Evolutionary conservation across 768 basidiomycete species (phyloP).

Genomic region (Scleroderma bovista): DNA sequence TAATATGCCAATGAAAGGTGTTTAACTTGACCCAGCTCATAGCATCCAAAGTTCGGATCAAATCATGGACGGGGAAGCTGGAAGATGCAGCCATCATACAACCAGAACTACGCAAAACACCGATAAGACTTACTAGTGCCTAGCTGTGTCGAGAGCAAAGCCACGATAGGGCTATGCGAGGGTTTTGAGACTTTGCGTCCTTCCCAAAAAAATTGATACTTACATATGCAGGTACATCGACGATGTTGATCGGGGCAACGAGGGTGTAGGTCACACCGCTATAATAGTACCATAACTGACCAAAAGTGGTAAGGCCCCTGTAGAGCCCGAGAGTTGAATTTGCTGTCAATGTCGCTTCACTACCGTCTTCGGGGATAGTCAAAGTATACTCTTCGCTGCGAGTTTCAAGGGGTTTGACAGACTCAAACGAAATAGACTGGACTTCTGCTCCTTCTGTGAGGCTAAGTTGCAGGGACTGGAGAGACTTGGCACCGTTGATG

Average conservation of each 20-base stretch:
- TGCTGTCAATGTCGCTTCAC: conserved; percentile 34
- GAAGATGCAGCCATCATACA: not conserved
- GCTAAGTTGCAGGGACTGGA: conserved; percentile 24
- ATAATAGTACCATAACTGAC: conserved; percentile 45
- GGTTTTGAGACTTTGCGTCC: not conserved
- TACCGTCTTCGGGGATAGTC: conserved; percentile 32
- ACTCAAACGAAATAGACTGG: conserved; percentile 31
- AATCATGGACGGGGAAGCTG: conserved; percentile 35
- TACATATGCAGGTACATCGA: conserved; percentile 46
- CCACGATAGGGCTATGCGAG: conserved; percentile 33
- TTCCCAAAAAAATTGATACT: conserved; percentile 7
- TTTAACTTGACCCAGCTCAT: conserved; percentile 57
- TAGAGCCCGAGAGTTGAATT: conserved; percentile 45
- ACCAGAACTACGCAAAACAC: not conserved
- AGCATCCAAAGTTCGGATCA: conserved; percentile 43
- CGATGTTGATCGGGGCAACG: conserved; percentile 36
- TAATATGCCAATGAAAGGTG: conserved; percentile 81
- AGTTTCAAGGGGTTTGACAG: conserved; percentile 27
- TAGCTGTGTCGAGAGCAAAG: conserved; percentile 41
- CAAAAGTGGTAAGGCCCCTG: conserved; percentile 52
- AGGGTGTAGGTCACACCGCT: conserved; percentile 32
- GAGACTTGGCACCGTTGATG: conserved; percentile 19
- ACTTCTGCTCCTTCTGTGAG: conserved; percentile 14
- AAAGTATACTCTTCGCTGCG: conserved; percentile 44
- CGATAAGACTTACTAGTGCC: conserved; percentile 36